Evolutionary conservation across 2,329 filamentous ascomycete species (phyloP).

Genomic region (Ophiostoma piceae): DNA sequence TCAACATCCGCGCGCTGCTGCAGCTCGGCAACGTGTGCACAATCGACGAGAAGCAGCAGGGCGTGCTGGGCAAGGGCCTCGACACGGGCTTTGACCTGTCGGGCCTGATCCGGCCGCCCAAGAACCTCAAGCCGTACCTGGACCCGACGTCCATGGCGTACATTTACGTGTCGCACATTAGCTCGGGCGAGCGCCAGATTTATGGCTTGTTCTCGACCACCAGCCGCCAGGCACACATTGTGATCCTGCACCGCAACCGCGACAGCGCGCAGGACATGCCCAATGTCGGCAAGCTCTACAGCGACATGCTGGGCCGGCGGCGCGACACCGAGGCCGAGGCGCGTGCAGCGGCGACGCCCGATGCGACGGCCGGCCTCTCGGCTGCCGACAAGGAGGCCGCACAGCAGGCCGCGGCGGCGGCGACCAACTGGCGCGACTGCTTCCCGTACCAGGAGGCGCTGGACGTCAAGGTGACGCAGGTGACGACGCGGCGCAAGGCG

Average conservation of each 20-base stretch:
- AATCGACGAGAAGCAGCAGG: slow-evolving; percentile 84
- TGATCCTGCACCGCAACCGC: slow-evolving; percentile 78
- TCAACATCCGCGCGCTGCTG: slow-evolving; percentile 80
- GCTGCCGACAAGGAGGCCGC: slow-evolving; percentile 19
- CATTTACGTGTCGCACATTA: slow-evolving; percentile 88
- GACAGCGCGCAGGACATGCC: slow-evolving; percentile 77
- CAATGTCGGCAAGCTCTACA: slow-evolving; percentile 84
- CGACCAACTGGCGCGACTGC: slow-evolving; percentile 69
- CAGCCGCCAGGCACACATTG: slow-evolving; percentile 71
- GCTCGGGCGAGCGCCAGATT: slow-evolving; percentile 82
- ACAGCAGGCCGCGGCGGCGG: slow-evolving; percentile 40
- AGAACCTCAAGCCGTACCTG: slow-evolving; percentile 62
- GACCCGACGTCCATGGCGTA: slow-evolving; percentile 70
- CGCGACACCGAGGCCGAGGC: slow-evolving; percentile 52
- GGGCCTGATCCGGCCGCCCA: slow-evolving; percentile 62
- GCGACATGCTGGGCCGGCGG: slow-evolving; percentile 64
- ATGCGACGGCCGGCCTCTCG: slow-evolving; percentile 9
- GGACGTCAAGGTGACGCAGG: slow-evolving; percentile 78
- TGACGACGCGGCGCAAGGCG: slow-evolving; percentile 84
- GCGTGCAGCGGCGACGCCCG: slow-evolving; percentile 12
- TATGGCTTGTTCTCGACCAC: slow-evolving; percentile 89
- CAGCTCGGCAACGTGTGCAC: slow-evolving; percentile 87
- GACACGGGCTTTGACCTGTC: slow-evolving; percentile 89
- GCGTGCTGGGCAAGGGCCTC: slow-evolving; percentile 84
- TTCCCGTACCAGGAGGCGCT: slow-evolving; percentile 84